These are phyloP conservation scores for Microdochium bolleyi DNA, from an alignment of 2,329 filamentous ascomycete genomes.

Conservation along the genomic window DNA sequence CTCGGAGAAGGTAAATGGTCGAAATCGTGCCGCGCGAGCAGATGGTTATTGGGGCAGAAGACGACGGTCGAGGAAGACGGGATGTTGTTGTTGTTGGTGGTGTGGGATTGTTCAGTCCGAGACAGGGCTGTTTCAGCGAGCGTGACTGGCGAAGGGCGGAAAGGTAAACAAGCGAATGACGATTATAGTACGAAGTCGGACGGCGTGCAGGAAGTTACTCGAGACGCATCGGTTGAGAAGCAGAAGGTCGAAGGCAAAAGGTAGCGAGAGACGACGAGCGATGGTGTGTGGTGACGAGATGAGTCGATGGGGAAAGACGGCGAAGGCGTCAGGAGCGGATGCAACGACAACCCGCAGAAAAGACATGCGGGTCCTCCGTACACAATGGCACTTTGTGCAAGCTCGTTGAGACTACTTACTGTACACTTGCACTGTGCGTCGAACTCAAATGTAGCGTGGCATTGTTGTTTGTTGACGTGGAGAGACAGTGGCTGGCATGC, in stretches of 20 bases:
- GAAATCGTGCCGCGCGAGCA: background rate
- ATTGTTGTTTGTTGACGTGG: background rate
- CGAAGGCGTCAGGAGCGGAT: background rate
- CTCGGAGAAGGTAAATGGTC: background rate
- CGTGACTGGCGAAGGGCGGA: background rate
- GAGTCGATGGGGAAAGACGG: background rate
- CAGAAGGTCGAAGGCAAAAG: background rate
- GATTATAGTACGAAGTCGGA: background rate
- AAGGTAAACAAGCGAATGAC: background rate
- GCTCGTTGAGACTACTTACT: no score
- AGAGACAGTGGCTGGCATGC: background rate
- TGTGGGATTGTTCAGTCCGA: background rate
- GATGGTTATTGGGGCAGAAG: background rate
- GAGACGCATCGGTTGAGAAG: background rate
- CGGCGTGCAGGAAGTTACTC: background rate
- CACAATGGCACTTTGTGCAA: background rate
- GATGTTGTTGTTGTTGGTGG: background rate
- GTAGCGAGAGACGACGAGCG: background rate
- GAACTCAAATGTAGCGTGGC: no score
- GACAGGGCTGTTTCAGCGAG: background rate
- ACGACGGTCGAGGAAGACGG: background rate
- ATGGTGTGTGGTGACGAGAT: background rate
- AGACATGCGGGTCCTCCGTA: background rate
- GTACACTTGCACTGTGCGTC: no score
- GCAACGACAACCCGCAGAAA: background rate